Percentiles rank a stretch among this genome's conserved stretches.
phyloP scores from a whole-genome alignment of 2,329 filamentous ascomycete species.

The Geosmithia morbida region DNA sequence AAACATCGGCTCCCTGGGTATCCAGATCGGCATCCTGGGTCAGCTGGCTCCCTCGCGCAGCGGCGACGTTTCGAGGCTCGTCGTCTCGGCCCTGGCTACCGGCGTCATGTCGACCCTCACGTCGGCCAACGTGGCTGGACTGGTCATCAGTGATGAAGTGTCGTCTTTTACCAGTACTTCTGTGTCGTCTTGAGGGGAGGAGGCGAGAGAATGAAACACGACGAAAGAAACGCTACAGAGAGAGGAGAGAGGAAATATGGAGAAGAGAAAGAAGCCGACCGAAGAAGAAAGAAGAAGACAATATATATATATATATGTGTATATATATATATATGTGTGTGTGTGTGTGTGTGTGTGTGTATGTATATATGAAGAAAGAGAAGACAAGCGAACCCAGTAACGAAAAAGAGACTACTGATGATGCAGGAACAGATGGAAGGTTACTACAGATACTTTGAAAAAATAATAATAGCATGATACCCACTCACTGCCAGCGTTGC shows the following conservation, averaged over 20 bases:
- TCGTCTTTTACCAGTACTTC: neutral
- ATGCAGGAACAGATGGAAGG: too few species aligned
- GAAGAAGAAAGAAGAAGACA: too few species aligned
- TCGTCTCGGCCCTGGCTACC: conserved; percentile 61
- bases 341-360: too few species aligned
- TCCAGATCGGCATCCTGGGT: conserved; percentile 76
- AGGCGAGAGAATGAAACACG: neutral
- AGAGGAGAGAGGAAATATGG: neutral
- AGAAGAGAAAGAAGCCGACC: too few species aligned
- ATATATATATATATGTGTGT: too few species aligned
- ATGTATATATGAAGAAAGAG: too few species aligned
- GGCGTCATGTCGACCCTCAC: conserved; percentile 70
- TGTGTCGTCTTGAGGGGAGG: neutral
- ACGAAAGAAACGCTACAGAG: neutral
- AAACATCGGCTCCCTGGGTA: conserved; percentile 77
- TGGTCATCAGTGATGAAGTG: conserved; percentile 47
- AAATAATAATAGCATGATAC: too few species aligned
- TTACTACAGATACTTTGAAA: too few species aligned
- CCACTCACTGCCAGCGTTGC: too few species aligned
- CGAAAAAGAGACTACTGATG: too few species aligned
- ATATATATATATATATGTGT: too few species aligned
- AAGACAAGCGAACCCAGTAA: too few species aligned
- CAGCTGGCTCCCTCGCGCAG: conserved; percentile 64
- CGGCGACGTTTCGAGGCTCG: conserved; percentile 62
- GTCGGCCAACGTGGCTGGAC: conserved; percentile 62